Conservation (phyloP, 208 protist genomes). For the Entamoeba dispar region DNA sequence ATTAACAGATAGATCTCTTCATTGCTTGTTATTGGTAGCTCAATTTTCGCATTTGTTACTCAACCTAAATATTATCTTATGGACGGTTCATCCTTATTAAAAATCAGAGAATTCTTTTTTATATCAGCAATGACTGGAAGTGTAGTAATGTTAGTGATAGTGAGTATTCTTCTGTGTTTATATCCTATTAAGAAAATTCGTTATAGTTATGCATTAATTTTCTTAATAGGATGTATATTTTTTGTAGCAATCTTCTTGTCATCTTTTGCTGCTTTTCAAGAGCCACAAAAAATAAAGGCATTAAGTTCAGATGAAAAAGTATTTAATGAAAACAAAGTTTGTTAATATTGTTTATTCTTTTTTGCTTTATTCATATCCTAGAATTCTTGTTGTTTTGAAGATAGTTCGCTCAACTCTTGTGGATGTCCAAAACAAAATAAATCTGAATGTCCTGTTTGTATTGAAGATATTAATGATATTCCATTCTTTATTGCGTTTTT, state of each 20-base stretch:
- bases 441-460: neutral
- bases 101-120: neutral
- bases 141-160: neutral
- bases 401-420: neutral
- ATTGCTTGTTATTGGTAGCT: too few relatives aligned
- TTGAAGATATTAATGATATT: neutral
- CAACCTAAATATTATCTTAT: neutral
- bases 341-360: too few relatives aligned
- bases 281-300: neutral
- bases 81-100: neutral
- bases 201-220: neutral
- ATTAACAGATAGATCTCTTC: too few relatives aligned
- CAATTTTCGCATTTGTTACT: too few relatives aligned
- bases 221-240: neutral
- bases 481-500: neutral
- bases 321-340: neutral
- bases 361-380: too few relatives aligned
- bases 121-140: neutral
- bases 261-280: neutral
- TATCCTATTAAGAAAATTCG: neutral
- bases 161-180: neutral
- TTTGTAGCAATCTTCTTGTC: neutral
- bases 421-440: neutral
- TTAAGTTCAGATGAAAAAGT: neutral
- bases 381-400: neutral